Evolutionary conservation across 2,329 filamentous ascomycete genomes (phyloP).

Genomic region (Talaromyces atroroseus): DNA sequence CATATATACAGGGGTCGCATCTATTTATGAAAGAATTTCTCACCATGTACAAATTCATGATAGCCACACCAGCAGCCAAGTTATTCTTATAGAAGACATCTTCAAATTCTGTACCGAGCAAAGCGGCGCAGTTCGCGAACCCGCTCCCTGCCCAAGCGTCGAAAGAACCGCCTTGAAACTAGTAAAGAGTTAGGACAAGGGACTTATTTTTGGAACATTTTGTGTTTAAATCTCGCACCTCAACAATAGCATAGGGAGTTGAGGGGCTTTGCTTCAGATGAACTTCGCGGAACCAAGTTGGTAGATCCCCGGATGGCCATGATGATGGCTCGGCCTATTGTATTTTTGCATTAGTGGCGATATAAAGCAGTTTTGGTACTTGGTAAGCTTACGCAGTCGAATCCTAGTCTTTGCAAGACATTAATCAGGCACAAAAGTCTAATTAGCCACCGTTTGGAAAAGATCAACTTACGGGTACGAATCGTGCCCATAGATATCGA

Average conservation of each 20-base stretch:
- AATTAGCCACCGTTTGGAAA: background rate
- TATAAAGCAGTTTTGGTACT: background rate
- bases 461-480: conserved; percentile 47
- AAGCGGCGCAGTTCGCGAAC: conserved; percentile 59
- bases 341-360: conserved; percentile 15
- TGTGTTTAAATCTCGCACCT: conserved; percentile 32
- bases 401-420: conserved; percentile 27
- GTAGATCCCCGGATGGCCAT: conserved; percentile 56
- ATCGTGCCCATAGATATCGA: conserved; percentile 64
- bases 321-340: conserved; percentile 48
- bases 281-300: conserved; percentile 49
- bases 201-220: background rate
- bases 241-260: conserved; percentile 61
- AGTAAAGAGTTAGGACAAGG: background rate
- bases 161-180: conserved; percentile 67
- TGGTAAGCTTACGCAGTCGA: conserved; percentile 31
- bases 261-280: conserved; percentile 59
- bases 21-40: conserved; percentile 7
- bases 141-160: conserved; percentile 70
- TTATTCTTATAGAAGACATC: conserved; percentile 76
- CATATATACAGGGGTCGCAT: background rate
- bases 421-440: background rate
- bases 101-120: conserved; percentile 69
- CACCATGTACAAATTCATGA: conserved; percentile 73
- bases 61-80: conserved; percentile 58